These are phyloP conservation scores for Trifolium dubium DNA, from an alignment of 306 rosid species.

Conservation along the genomic window DNA sequence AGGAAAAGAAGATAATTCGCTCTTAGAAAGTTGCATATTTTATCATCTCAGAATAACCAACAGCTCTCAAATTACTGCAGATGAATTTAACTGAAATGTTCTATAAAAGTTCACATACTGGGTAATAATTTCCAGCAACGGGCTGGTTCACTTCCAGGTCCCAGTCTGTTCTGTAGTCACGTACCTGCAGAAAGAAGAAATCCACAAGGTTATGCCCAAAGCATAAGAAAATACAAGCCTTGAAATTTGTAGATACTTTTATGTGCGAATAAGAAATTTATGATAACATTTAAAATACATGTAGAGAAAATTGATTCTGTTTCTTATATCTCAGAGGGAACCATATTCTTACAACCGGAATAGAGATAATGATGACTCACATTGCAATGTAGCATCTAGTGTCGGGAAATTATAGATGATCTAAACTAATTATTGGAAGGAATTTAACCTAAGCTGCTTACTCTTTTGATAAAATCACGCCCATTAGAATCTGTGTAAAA, in stretches of 20 bases:
- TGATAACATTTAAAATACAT: not conserved
- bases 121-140: constrained; percentile 88
- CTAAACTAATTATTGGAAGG: constrained; percentile 27
- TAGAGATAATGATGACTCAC: not conserved
- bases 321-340: constrained; percentile 2
- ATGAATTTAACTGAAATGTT: constrained; percentile 27
- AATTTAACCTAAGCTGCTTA: constrained; percentile 47
- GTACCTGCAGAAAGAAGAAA: constrained; percentile 60
- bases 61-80: not conserved
- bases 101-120: constrained; percentile 55
- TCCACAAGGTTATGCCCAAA: constrained; percentile 27
- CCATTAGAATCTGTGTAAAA: constrained; percentile 96
- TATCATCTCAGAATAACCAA: constrained; percentile 36
- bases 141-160: constrained; percentile 83
- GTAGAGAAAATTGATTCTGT: constrained; percentile 19
- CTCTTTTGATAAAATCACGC: constrained; percentile 95
- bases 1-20: not conserved
- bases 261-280: constrained; percentile 13
- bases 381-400: constrained; percentile 27
- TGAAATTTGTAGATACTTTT: constrained; percentile 16
- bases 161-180: constrained; percentile 85
- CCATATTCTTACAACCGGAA: too few species aligned
- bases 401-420: constrained; percentile 34
- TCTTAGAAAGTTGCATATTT: constrained; percentile 1
- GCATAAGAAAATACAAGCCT: constrained; percentile 13